Evolutionary conservation across 2,329 filamentous ascomycete species (phyloP).

Genomic region (Fusarium beomiforme): DNA sequence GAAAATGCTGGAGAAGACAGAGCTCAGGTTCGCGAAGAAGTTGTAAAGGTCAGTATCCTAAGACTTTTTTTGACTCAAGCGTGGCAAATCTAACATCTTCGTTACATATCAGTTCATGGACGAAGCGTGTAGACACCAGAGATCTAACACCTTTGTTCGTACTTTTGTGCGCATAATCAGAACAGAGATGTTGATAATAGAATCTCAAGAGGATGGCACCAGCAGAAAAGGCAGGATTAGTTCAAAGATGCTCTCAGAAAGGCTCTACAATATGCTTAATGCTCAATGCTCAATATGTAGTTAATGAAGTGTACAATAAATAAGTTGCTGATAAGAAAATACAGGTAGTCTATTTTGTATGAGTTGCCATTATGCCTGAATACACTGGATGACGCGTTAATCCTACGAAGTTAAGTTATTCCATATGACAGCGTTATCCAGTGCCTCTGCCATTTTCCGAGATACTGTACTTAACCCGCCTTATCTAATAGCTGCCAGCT

Average conservation of each 20-base stretch:
- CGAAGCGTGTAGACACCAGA: fast-evolving
- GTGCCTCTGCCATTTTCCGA: fast-evolving
- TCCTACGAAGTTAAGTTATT: no score
- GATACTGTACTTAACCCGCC: neutral
- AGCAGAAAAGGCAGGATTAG: no score
- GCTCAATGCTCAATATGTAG: no score
- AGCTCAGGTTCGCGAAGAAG: neutral
- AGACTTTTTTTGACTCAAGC: neutral
- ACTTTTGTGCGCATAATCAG: neutral
- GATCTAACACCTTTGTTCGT: neutral
- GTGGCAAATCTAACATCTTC: neutral
- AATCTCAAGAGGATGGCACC: neutral
- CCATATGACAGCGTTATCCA: neutral
- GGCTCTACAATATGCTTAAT: no score
- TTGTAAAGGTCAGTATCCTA: neutral
- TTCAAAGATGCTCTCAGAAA: no score
- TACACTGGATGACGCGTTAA: no score
- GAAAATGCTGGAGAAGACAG: neutral
- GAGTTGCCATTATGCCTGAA: no score
- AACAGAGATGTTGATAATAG: neutral
- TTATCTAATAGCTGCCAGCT: no score
- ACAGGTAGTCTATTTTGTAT: no score
- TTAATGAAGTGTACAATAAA: no score
- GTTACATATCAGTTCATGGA: neutral
- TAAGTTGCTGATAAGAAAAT: no score